Conservation (phyloP, 257 asterid species). For the Rubia yunnanensis region DNA sequence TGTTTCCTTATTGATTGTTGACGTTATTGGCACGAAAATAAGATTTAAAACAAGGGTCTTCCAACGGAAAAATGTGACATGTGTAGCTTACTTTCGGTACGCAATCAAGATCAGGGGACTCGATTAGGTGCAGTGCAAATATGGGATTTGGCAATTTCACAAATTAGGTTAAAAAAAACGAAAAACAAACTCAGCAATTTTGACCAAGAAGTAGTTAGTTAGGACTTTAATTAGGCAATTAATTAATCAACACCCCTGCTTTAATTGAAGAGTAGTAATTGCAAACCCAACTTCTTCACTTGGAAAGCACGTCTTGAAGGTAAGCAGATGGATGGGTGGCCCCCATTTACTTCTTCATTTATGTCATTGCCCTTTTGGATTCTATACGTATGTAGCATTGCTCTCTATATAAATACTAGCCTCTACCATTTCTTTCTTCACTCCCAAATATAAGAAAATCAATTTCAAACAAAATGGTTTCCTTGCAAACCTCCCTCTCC, state of each 20-base stretch:
- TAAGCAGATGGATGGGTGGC: slow-evolving; percentile 20
- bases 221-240: neutral
- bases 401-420: slow-evolving; percentile 21
- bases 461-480: slow-evolving; percentile 29
- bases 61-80: neutral
- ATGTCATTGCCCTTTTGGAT: slow-evolving; percentile 35
- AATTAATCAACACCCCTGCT: slow-evolving; percentile 14
- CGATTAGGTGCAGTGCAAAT: neutral
- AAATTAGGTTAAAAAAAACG: neutral
- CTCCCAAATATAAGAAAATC: neutral
- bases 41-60: neutral
- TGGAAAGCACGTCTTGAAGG: slow-evolving; percentile 37
- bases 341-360: slow-evolving; percentile 34
- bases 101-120: slow-evolving; percentile 6
- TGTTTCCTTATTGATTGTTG: neutral
- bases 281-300: slow-evolving; percentile 33
- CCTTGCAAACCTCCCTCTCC: slow-evolving; percentile 31
- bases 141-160: neutral
- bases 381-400: slow-evolving; percentile 12
- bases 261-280: slow-evolving; percentile 25
- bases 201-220: slow-evolving; percentile 2
- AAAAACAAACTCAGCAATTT: neutral
- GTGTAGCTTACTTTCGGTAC: neutral
- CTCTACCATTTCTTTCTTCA: slow-evolving; percentile 15
- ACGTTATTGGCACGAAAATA: neutral